These are phyloP conservation scores for Gastrodia elata DNA, from an alignment of 106 monocot species.

Conservation along the genomic window DNA sequence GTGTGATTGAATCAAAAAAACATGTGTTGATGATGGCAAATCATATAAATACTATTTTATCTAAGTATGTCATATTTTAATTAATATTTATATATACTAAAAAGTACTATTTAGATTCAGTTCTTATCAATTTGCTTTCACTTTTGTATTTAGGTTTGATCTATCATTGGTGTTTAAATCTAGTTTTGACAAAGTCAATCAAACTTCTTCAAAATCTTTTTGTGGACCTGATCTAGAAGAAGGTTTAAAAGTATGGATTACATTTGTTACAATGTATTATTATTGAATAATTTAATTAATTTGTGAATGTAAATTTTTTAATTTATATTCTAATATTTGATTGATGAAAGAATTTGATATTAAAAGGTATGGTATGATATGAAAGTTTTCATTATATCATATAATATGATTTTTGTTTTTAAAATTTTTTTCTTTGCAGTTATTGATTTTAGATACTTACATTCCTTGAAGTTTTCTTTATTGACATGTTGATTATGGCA, in stretches of 20 bases:
- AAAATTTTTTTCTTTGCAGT: not conserved
- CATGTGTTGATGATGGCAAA: conserved; percentile 85
- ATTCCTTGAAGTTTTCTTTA: not conserved
- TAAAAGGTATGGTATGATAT: not conserved
- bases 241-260: conserved; percentile 74
- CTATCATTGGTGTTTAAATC: conserved; percentile 85
- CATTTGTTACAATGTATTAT: not conserved
- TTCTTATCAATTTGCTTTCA: conserved; percentile 11
- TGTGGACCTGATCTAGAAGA: conserved; percentile 91
- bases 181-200: conserved; percentile 97
- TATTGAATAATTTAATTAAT: not conserved
- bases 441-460: not conserved
- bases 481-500: conserved; percentile 16
- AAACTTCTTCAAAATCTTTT: conserved; percentile 88
- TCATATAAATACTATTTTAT: conserved; percentile 48
- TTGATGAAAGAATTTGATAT: not conserved
- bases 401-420: not conserved
- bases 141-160: conserved; percentile 59
- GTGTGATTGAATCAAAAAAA: conserved; percentile 95
- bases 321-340: not conserved
- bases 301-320: not conserved
- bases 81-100: not conserved
- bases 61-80: conserved; percentile 37
- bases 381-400: not conserved
- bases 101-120: not conserved